A percentile compares a stretch with the other conserved stretches of the same genome.
Evolutionary conservation across 2,329 filamentous ascomycete genomes (phyloP).

Genomic region (Diaporthe citriasiana): DNA sequence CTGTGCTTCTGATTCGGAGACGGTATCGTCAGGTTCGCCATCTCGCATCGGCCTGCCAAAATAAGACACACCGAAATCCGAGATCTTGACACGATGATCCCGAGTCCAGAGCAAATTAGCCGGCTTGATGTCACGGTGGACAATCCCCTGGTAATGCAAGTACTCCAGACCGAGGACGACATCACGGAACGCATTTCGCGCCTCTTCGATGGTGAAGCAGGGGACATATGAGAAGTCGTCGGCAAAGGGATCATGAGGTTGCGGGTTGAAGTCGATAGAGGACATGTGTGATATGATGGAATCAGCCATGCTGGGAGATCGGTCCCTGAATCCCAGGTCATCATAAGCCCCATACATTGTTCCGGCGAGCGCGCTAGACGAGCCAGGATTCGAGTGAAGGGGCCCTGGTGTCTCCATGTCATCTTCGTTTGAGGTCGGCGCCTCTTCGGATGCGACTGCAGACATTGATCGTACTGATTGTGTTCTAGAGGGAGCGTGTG

Average conservation of each 20-base stretch:
- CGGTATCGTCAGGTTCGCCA: constrained; percentile 81
- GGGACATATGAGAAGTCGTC: constrained; percentile 95
- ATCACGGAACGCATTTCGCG: constrained; percentile 89
- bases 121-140: constrained; percentile 88
- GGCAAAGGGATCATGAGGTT: constrained; percentile 76
- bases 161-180: constrained; percentile 95
- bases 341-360: constrained; percentile 83
- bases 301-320: constrained; percentile 85
- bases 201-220: constrained; percentile 88
- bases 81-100: constrained; percentile 93
- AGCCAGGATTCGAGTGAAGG: constrained; percentile 65
- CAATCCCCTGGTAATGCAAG: constrained; percentile 87
- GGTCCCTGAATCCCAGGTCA: constrained; percentile 71
- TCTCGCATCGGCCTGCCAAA: constrained; percentile 90
- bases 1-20: constrained; percentile 83
- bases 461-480: constrained; percentile 61
- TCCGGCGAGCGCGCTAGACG: constrained; percentile 76
- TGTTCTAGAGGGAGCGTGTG: constrained; percentile 62
- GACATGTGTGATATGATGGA: constrained; percentile 81
- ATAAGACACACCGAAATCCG: constrained; percentile 98
- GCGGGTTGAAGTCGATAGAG: constrained; percentile 70
- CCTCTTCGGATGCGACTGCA: constrained; percentile 53
- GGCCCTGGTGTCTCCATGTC: constrained; percentile 69
- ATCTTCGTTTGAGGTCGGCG: constrained; percentile 58
- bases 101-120: constrained; percentile 92